Evolutionary conservation across 441 rosid species (phyloP).

Genomic region (Kokia cookei): DNA sequence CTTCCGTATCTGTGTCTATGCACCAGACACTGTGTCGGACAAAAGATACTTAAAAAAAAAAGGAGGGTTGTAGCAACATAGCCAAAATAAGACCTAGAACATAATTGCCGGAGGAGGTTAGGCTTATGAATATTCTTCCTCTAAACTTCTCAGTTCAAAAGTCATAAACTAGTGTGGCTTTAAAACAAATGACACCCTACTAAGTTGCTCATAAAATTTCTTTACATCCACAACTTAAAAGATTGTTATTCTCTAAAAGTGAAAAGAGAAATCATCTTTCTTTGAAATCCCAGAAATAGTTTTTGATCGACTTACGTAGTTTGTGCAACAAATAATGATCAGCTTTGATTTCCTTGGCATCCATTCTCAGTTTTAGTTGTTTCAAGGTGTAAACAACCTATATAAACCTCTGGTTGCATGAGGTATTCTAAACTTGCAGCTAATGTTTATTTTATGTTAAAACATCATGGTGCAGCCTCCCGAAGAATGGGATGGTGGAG

Average conservation of each 20-base stretch:
- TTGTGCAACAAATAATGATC: not conserved
- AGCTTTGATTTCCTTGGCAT: not conserved
- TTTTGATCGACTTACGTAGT: not conserved
- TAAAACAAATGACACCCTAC: too few species aligned
- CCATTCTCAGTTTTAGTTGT: not conserved
- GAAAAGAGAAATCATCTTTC: not conserved
- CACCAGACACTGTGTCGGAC: too few species aligned
- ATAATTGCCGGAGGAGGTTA: too few species aligned
- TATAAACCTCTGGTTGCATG: not conserved
- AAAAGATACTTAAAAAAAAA: too few species aligned
- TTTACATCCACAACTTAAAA: too few species aligned
- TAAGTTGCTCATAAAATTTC: too few species aligned
- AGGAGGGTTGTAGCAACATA: too few species aligned
- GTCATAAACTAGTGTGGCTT: too few species aligned
- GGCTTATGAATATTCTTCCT: too few species aligned
- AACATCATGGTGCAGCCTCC: slow-evolving; percentile 39
- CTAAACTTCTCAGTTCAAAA: too few species aligned
- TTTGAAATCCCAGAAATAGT: not conserved
- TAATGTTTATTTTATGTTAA: not conserved
- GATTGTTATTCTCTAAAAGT: too few species aligned
- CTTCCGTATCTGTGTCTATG: too few species aligned
- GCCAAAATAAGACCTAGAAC: not conserved
- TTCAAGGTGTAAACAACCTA: not conserved
- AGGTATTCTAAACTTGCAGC: not conserved
- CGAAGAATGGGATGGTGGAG: slow-evolving; percentile 58